Conservation (phyloP, 257 asterid genomes). For the Nicotiana paniculata region DNA sequence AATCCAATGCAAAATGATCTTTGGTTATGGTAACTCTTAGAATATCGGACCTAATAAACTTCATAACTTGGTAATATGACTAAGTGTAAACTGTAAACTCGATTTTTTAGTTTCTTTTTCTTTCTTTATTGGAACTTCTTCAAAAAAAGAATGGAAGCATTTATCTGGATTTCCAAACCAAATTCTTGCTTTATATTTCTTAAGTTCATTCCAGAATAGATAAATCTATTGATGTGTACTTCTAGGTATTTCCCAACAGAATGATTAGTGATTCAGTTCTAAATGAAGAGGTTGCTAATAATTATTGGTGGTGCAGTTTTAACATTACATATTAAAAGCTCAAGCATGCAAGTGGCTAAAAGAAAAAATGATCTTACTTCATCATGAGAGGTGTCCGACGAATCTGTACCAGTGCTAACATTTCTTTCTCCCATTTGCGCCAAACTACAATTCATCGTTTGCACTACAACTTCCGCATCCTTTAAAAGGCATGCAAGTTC, state of each 20-base stretch:
- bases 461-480: constrained; percentile 35
- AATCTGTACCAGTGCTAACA: constrained; percentile 16
- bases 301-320: background rate
- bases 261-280: background rate
- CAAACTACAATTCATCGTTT: constrained; percentile 22
- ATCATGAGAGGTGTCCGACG: constrained; percentile 12
- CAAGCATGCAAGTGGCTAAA: background rate
- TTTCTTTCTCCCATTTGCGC: constrained; percentile 25
- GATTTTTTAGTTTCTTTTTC: background rate
- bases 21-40: background rate
- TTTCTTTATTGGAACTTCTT: background rate
- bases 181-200: background rate
- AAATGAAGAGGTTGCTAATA: background rate
- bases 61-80: background rate
- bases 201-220: background rate
- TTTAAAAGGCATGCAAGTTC: constrained; percentile 56
- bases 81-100: background rate
- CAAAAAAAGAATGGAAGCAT: background rate
- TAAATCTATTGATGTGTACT: background rate
- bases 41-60: background rate
- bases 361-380: constrained; percentile 24
- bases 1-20: too few relatives aligned
- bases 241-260: background rate
- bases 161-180: background rate
- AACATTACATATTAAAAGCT: background rate